Evolutionary conservation across 331 rosid species (phyloP).

Genomic region (Rhamnella rubrinervis): DNA sequence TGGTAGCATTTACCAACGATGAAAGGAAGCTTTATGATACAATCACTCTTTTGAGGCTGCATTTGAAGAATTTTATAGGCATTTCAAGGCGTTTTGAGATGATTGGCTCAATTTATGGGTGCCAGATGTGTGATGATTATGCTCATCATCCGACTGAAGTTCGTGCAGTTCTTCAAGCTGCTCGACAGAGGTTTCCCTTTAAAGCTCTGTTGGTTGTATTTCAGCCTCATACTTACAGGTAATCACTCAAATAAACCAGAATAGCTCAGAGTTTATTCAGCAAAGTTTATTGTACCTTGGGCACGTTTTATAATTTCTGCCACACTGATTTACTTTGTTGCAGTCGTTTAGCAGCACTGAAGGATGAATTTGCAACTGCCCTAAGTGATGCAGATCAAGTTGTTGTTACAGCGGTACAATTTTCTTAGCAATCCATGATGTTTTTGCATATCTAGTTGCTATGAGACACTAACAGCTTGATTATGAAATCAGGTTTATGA

Average conservation of each 20-base stretch:
- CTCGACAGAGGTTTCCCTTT: slow-evolving; percentile 27
- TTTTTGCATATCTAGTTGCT: neutral
- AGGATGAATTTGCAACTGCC: slow-evolving; percentile 25
- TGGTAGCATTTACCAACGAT: slow-evolving; percentile 3
- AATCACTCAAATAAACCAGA: neutral
- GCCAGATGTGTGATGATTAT: slow-evolving; percentile 30
- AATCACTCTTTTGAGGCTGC: slow-evolving; percentile 20
- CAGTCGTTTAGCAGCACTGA: slow-evolving; percentile 35
- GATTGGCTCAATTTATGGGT: slow-evolving; percentile 26
- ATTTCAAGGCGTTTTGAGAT: slow-evolving; percentile 36
- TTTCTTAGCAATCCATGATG: neutral
- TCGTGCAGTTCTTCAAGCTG: slow-evolving; percentile 36
- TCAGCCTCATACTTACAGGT: slow-evolving; percentile 39
- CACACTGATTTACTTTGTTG: neutral
- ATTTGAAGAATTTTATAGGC: slow-evolving; percentile 30
- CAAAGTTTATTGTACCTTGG: neutral
- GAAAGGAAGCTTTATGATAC: slow-evolving; percentile 4
- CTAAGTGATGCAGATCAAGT: slow-evolving; percentile 30
- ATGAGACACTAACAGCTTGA: neutral
- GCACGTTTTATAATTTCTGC: neutral
- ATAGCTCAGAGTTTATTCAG: too few relatives aligned
- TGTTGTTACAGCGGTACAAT: slow-evolving; percentile 22
- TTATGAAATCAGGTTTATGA: slow-evolving; percentile 21
- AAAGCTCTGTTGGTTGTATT: slow-evolving; percentile 29
- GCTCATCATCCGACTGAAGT: slow-evolving; percentile 43